A percentile compares a stretch with the other conserved stretches of the same genome.
Conservation (phyloP, 495 filamentous ascomycete genomes). For the Xylaria flabelliformis region DNA sequence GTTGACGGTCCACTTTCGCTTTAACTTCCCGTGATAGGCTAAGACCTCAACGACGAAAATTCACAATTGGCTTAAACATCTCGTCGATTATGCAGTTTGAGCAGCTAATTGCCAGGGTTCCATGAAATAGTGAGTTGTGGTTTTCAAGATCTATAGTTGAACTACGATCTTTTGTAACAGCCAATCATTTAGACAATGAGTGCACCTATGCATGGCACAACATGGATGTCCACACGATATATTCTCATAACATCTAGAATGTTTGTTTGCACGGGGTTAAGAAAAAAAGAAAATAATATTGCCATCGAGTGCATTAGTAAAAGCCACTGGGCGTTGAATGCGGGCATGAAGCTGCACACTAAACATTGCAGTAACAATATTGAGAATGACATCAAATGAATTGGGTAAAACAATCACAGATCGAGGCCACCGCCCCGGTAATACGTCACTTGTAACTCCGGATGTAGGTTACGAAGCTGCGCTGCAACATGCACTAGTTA, state of each 20-base stretch:
- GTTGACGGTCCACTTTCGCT: background rate
- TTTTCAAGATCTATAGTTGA: background rate
- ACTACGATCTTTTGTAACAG: background rate
- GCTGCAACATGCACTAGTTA: background rate
- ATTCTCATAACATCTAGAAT: too few species aligned
- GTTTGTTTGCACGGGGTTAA: too few species aligned
- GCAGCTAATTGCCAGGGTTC: background rate
- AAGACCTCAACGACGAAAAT: background rate
- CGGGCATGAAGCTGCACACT: background rate
- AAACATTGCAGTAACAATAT: background rate
- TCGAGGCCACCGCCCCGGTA: background rate
- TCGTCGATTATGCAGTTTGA: background rate
- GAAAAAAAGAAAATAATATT: background rate
- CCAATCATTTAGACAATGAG: background rate
- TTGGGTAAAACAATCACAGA: background rate
- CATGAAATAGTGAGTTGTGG: background rate
- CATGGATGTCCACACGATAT: too few species aligned
- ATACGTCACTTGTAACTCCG: background rate
- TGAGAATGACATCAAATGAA: background rate
- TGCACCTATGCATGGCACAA: background rate
- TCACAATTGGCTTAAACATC: background rate
- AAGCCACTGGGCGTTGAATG: background rate
- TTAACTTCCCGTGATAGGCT: background rate
- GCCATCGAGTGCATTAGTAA: too few species aligned
- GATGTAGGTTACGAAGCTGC: background rate